A percentile compares a stretch with the other conserved stretches of the same genome.
Evolutionary conservation across 1,284 basidiomycete genomes (phyloP).

Genomic region (Heterobasidion parviporum): DNA sequence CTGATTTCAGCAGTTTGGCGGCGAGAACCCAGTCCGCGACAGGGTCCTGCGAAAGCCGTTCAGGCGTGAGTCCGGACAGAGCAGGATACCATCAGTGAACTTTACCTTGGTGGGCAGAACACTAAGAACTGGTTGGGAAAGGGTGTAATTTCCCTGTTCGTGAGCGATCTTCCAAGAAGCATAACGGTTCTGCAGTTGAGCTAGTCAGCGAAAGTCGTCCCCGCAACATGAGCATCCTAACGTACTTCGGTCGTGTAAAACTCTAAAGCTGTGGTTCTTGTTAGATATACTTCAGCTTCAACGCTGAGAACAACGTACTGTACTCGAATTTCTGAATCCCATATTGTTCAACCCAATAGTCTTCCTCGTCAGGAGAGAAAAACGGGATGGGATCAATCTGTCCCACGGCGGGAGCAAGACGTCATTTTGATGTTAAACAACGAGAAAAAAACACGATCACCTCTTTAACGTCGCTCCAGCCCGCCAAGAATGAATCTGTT

Average conservation of each 20-base stretch:
- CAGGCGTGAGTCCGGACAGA: background rate
- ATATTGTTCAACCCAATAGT: constrained; percentile 59
- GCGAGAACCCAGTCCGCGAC: constrained; percentile 53
- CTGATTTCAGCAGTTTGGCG: constrained; percentile 32
- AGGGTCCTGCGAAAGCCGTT: constrained; percentile 35
- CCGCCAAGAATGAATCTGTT: constrained; percentile 37
- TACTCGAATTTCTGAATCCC: constrained; percentile 45
- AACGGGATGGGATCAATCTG: constrained; percentile 56
- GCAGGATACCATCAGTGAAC: background rate
- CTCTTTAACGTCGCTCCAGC: constrained; percentile 36
- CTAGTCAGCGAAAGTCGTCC: background rate
- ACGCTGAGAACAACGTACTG: constrained; percentile 34
- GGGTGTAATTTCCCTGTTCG: constrained; percentile 10
- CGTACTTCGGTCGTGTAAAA: constrained; percentile 11
- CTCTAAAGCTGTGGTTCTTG: constrained; percentile 3
- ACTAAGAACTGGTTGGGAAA: constrained; percentile 10
- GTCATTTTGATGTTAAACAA: background rate
- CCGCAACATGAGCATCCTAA: background rate
- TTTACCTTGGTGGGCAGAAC: constrained; percentile 8
- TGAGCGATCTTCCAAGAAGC: constrained; percentile 9
- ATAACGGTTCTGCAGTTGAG: constrained; percentile 3
- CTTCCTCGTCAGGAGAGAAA: constrained; percentile 49
- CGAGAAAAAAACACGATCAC: constrained; percentile 16
- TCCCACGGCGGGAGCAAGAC: background rate
- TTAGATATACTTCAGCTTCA: background rate